Base-by-base conservation (phyloP, 108 stramenopile species). In the Epithemia pelagica region DNA sequence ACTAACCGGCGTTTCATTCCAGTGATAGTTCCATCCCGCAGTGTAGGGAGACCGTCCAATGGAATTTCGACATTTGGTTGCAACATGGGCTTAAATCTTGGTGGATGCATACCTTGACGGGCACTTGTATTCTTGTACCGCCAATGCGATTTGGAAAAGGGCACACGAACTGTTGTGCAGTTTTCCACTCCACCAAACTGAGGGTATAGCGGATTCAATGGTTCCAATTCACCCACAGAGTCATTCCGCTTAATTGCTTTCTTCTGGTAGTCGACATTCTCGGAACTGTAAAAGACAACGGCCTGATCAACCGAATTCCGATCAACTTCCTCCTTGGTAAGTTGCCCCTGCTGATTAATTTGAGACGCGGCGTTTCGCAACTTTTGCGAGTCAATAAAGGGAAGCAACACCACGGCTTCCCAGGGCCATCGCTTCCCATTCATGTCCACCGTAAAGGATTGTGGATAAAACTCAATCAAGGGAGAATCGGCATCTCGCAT, bases 351-450 rank as follows among this genome's bases (percentile, higher is more conserved):
- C 28, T 79, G 78, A 54, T 91, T 74, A 37, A 92, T 51, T 3
- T 64, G 59, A 20, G 67, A 68, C 24, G 94, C 70, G 23, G 86
- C 87, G 23, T 76, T 73, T 26, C 91, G 57, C 23, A 99, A 66
- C 32, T 89, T 83, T 28, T 82, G 63, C 29, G 94, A 90, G 72
- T 96, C 95, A 62, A 99, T 96, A 73, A 98, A 99, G 53, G 99
- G 99, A 32, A 99, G 77, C 30, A 98, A 66, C 20, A 92, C 90
- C 26, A 98, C 96, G 52, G 96, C 97, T 68, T 98, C 96, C 99
- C 99, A 99, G 21, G 97, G 96, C 89, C 85, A 90, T 24, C 92
- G 78, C 62, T 94, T 94, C 60, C 95, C 95, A 74, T 96, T 96
- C 87, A 90, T 90, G 62, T 96, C 95, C 22, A 92, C 78, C 0